Evolutionary conservation across 345 rosid genomes (phyloP).

Genomic region (Brassica nigra): DNA sequence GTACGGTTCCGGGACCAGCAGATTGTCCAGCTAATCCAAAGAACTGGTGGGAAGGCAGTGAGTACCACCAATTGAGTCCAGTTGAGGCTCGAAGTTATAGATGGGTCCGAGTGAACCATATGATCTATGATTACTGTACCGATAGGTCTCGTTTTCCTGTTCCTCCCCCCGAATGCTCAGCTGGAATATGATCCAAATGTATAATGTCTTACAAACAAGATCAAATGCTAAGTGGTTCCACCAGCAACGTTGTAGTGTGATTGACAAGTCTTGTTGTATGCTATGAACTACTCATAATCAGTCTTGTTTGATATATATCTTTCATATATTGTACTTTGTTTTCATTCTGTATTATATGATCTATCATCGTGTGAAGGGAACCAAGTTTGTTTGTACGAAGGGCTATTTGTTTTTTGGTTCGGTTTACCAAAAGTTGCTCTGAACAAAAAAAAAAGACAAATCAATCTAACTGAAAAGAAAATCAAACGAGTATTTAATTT

Average conservation of each 20-base stretch:
- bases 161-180: slow-evolving; percentile 74
- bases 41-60: slow-evolving; percentile 82
- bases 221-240: background rate
- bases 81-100: slow-evolving; percentile 70
- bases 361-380: background rate
- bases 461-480: background rate
- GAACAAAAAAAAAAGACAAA: background rate
- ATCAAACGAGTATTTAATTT: background rate
- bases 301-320: slow-evolving; percentile 10
- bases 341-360: background rate
- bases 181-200: slow-evolving; percentile 51
- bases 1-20: slow-evolving; percentile 74
- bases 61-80: slow-evolving; percentile 60
- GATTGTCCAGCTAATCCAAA: slow-evolving; percentile 55
- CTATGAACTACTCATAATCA: background rate
- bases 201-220: background rate
- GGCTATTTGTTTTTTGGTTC: background rate
- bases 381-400: background rate
- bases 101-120: slow-evolving; percentile 93
- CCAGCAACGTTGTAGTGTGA: slow-evolving; percentile 11
- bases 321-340: slow-evolving; percentile 3
- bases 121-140: slow-evolving; percentile 83
- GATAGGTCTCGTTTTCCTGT: slow-evolving; percentile 74
- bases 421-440: background rate
- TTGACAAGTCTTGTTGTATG: slow-evolving; percentile 7